phyloP scores from a whole-genome alignment of 2,329 filamentous ascomycete species.

The Diaporthe vexans region DNA sequence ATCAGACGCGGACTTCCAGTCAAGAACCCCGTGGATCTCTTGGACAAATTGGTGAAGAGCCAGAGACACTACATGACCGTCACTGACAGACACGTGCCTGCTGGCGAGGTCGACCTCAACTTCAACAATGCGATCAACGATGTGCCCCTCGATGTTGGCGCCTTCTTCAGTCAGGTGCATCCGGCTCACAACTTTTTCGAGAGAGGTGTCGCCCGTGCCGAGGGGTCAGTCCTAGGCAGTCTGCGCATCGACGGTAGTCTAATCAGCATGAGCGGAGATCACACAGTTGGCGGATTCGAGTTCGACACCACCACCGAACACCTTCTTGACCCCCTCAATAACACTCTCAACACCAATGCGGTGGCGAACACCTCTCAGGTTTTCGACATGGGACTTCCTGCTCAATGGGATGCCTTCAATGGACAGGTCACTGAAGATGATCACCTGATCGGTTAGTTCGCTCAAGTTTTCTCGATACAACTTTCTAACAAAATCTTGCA shows the following conservation, averaged over 20 bases:
- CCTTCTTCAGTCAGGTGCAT: not conserved
- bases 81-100: not conserved
- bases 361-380: not conserved
- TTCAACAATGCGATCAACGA: not conserved
- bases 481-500: slow-evolving; percentile 6
- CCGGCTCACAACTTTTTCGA: not conserved
- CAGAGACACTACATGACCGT: slow-evolving; percentile 30
- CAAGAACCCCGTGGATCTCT: slow-evolving; percentile 4
- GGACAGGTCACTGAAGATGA: slow-evolving; percentile 24
- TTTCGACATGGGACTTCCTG: slow-evolving; percentile 26
- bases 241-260: not conserved
- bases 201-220: slow-evolving; percentile 20
- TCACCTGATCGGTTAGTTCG: slow-evolving; percentile 5
- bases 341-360: not conserved
- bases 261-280: not conserved
- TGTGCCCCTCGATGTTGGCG: slow-evolving; percentile 5
- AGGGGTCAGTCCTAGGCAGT: not conserved
- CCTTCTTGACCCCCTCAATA: not conserved
- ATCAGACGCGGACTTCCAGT: slow-evolving; percentile 18
- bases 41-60: not conserved
- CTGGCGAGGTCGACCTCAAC: not conserved
- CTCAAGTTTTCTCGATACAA: not conserved
- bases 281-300: slow-evolving; percentile 7
- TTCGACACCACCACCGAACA: slow-evolving; percentile 33
- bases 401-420: slow-evolving; percentile 2